Conservation (phyloP, 2,329 filamentous ascomycete species). For the Xylariaceae sp. region DNA sequence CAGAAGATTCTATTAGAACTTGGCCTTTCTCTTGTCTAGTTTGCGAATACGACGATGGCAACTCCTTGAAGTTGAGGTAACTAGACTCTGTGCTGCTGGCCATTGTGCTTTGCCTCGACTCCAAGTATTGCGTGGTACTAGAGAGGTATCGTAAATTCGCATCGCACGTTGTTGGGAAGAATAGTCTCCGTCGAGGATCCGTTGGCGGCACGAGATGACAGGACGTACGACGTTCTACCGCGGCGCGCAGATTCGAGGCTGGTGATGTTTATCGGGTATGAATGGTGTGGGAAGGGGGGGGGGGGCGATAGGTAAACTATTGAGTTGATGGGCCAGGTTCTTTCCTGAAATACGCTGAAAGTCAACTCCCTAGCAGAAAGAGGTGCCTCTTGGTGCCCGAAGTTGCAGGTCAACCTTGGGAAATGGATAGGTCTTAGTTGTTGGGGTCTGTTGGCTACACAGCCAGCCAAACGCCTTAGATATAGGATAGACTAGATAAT, state of each 20-base stretch:
- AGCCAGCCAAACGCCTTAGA: constrained; percentile 3
- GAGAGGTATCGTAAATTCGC: constrained; percentile 10
- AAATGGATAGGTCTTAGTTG: not conserved
- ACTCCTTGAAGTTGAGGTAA: constrained; percentile 22
- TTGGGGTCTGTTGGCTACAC: not conserved
- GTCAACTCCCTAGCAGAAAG: not conserved
- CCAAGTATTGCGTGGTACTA: constrained; percentile 15
- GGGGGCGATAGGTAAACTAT: too few species aligned
- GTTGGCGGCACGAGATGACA: not conserved
- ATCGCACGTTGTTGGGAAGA: constrained; percentile 22
- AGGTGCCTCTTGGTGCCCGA: not conserved
- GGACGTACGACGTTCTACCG: not conserved
- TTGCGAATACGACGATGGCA: constrained; percentile 20
- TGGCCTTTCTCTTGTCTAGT: constrained; percentile 24
- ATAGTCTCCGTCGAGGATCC: not conserved
- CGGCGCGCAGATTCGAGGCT: not conserved
- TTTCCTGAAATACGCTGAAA: not conserved
- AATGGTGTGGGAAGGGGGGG: not conserved
- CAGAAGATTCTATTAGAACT: constrained; percentile 18
- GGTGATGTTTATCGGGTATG: not conserved
- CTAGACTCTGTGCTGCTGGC: constrained; percentile 24
- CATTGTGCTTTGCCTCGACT: constrained; percentile 25
- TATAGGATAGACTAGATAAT: constrained; percentile 10
- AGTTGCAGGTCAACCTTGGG: not conserved
- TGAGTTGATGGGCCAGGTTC: not conserved